Evolutionary conservation across 1,139 yeast genomes (phyloP), one percentile per base, ranked within the genome.

Genomic region (Debaryomyces sp.): DNA sequence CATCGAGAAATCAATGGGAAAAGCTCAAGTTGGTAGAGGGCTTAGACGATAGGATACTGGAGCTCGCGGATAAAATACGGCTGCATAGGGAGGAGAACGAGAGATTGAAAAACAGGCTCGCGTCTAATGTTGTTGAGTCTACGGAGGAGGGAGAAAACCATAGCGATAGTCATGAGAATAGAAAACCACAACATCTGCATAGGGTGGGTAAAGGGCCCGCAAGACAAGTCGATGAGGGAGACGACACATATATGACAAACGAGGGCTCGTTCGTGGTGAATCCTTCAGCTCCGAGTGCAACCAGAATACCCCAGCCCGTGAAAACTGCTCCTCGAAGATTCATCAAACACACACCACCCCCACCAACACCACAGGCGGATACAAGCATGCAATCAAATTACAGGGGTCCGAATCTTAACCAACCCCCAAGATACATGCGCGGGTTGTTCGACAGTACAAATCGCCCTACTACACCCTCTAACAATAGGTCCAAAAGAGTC

Each of bases 361-460:
- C 15, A 15, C 26, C 39, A 21, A 2, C 17, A 15, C 17, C 17
- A 15, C 17, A 2, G 17, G 34, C 39, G 12, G 30, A 24, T 6
- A 26, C 35, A 8, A 40, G 22, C 22, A 6, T 26, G 8, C 43
- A 42, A 17, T 22, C 45, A 15, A 42, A n/a, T 5, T 13, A 41
- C 49, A 30, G 49, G 1, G 64, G 64, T 1, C 80, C 80, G 10
- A 73, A 75, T 51, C 64, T 75, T 42, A 65, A 75, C 58, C 80
- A 75, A 56, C 73, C 76, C 0, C 80, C 80, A 1, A 60, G 80
- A 43, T 75, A 75, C 54, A 64, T 75, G 73, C 59, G 68, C 18
- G 79, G 78, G 1, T 60, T 75, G 30, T 71, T 72, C 53, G 71
- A 68, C n/a, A 26, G 26, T 10, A 32, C 39, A 2, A 38, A 38